Conservation (phyloP, 306 rosid species). For the Prosopis cineraria region DNA sequence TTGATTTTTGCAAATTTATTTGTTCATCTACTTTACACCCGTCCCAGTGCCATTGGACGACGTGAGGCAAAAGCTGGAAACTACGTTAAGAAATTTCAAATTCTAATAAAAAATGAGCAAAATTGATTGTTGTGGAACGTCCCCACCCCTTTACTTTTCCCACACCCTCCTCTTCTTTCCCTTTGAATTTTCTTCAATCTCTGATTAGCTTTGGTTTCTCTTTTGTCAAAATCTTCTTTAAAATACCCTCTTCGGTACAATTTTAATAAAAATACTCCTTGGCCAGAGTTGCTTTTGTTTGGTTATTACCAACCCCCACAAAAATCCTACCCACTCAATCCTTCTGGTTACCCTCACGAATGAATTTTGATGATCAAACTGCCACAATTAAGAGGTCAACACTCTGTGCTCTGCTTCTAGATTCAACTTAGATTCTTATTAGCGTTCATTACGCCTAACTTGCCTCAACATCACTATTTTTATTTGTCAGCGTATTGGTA, state of each 20-base stretch:
- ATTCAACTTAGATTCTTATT: not conserved
- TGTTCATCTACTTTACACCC: not conserved
- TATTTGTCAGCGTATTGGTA: not conserved
- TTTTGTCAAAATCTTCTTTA: not conserved
- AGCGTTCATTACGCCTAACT: not conserved
- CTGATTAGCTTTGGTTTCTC: not conserved
- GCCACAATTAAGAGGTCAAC: not conserved
- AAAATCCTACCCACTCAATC: not conserved
- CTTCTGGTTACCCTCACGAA: not conserved
- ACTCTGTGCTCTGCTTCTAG: not conserved
- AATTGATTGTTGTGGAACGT: not conserved
- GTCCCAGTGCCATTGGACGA: not conserved
- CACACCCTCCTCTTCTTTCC: not conserved
- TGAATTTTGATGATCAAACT: not conserved
- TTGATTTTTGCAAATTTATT: not conserved
- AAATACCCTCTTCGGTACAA: too few relatives aligned
- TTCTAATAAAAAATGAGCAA: not conserved
- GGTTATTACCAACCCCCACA: constrained; percentile 9
- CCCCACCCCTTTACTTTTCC: not conserved
- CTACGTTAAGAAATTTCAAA: not conserved
- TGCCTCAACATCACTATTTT: not conserved
- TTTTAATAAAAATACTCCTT: not conserved
- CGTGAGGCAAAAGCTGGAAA: not conserved
- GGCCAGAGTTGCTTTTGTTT: not conserved
- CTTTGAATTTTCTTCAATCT: not conserved